Evolutionary conservation across 2,329 filamentous ascomycete genomes (phyloP).

Genomic region (Colletotrichum cuscutae): DNA sequence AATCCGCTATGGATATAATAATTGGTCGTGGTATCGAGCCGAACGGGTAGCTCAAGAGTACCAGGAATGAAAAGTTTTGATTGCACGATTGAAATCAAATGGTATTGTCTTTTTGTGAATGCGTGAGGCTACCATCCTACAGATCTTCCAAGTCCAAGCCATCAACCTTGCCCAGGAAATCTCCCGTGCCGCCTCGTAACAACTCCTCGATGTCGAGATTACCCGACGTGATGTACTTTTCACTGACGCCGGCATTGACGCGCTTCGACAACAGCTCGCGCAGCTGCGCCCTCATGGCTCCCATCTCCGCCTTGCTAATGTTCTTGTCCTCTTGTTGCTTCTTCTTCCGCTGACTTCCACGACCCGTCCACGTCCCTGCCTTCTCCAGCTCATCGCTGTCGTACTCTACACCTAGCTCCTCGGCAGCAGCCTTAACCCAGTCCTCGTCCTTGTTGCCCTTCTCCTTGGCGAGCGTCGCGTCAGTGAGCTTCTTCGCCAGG

Average conservation of each 20-base stretch:
- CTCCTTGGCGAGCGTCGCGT: constrained; percentile 85
- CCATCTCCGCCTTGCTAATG: constrained; percentile 79
- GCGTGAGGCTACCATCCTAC: constrained; percentile 19
- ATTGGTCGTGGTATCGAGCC: neutral
- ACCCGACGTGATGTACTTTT: constrained; percentile 85
- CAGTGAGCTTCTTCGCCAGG: constrained; percentile 88
- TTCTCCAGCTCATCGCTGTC: constrained; percentile 86
- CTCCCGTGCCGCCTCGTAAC: constrained; percentile 69
- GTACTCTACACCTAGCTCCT: constrained; percentile 94
- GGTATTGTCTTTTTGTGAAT: neutral
- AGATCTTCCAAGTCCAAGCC: constrained; percentile 51
- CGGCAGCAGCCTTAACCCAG: constrained; percentile 85
- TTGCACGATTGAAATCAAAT: neutral
- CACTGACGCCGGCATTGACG: constrained; percentile 89
- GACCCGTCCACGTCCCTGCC: constrained; percentile 69
- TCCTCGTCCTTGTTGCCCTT: constrained; percentile 86
- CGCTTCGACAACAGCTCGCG: constrained; percentile 75
- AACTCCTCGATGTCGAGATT: constrained; percentile 84
- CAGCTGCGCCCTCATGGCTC: constrained; percentile 76
- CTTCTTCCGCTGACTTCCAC: constrained; percentile 78
- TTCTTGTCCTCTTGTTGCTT: constrained; percentile 77
- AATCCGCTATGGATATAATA: neutral
- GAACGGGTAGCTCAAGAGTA: neutral
- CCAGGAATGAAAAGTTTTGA: neutral
- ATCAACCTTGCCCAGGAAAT: constrained; percentile 69